Percentiles rank a stretch among this genome's conserved stretches.
Conservation (phyloP, 177 flowering plant species). For the Vitis hybrid region DNA sequence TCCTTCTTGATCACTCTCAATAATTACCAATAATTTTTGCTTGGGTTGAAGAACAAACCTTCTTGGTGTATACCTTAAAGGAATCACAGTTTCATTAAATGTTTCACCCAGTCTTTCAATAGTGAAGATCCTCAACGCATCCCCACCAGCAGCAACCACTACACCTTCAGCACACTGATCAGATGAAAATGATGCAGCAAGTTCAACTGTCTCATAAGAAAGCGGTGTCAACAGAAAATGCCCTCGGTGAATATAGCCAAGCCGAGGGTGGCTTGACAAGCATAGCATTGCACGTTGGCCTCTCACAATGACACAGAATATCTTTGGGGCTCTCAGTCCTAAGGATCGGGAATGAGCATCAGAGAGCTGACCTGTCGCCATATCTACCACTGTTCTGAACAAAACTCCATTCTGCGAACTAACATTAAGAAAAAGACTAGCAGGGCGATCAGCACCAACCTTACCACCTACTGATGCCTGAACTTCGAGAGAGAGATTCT, state of each 20-base stretch:
- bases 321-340: slow-evolving; percentile 90
- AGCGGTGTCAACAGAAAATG: slow-evolving; percentile 93
- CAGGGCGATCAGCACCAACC: slow-evolving; percentile 98
- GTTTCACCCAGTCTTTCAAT: slow-evolving; percentile 95
- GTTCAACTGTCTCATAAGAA: slow-evolving; percentile 92
- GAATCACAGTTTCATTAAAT: slow-evolving; percentile 87
- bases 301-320: slow-evolving; percentile 75
- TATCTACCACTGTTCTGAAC: slow-evolving; percentile 92
- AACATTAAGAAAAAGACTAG: slow-evolving; percentile 94
- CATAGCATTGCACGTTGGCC: slow-evolving; percentile 93
- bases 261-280: slow-evolving; percentile 96
- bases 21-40: slow-evolving; percentile 63
- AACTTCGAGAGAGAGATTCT: slow-evolving; percentile 95
- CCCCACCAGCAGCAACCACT: slow-evolving; percentile 87
- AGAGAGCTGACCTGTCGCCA: slow-evolving; percentile 97
- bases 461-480: slow-evolving; percentile 93
- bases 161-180: slow-evolving; percentile 99
- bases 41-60: slow-evolving; percentile 95
- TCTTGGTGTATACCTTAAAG: slow-evolving; percentile 95
- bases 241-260: slow-evolving; percentile 96
- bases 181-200: slow-evolving; percentile 95
- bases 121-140: slow-evolving; percentile 86
- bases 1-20: slow-evolving; percentile 99
- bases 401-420: slow-evolving; percentile 93
- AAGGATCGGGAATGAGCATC: slow-evolving; percentile 94